phyloP scores from a whole-genome alignment of 176 grass and related monocot species.

The Aegilops speltoides region DNA sequence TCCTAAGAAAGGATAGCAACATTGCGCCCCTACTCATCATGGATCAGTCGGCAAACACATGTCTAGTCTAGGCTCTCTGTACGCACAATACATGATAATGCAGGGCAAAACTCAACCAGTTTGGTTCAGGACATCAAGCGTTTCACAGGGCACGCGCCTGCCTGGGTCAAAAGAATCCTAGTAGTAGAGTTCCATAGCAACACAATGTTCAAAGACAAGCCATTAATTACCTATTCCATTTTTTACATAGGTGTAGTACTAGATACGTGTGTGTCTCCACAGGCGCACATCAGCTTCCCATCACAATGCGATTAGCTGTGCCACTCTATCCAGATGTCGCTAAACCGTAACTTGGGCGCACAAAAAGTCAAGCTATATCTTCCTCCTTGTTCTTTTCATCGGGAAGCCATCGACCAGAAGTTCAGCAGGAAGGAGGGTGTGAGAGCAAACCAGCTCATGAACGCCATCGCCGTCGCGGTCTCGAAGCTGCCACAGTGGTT shows the following conservation, averaged over 20 bases:
- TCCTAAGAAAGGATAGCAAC: not conserved
- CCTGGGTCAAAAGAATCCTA: constrained; percentile 25
- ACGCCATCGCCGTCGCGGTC: constrained; percentile 74
- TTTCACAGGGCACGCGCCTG: not conserved
- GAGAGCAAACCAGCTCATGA: constrained; percentile 81
- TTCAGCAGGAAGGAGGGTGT: constrained; percentile 68
- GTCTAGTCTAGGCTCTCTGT: not conserved
- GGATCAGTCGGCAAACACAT: not conserved
- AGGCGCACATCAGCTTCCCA: constrained; percentile 22
- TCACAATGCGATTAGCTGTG: constrained; percentile 23
- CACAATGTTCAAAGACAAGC: constrained; percentile 14
- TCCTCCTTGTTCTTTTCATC: constrained; percentile 28
- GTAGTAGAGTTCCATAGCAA: constrained; percentile 14
- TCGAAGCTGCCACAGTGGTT: constrained; percentile 80
- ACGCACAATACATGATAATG: not conserved
- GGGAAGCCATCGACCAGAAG: constrained; percentile 59
- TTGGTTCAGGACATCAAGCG: constrained; percentile 13
- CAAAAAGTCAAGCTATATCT: constrained; percentile 23
- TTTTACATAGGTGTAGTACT: constrained; percentile 42
- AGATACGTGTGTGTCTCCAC: not conserved
- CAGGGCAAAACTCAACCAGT: constrained; percentile 5
- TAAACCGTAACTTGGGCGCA: constrained; percentile 19
- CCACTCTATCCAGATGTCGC: constrained; percentile 32
- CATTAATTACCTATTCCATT: constrained; percentile 37
- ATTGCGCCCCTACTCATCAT: not conserved